Evolutionary conservation across 2,329 filamentous ascomycete species (phyloP), one percentile per base, ranked within the genome.

Genomic region (Beauveria varroae): DNA sequence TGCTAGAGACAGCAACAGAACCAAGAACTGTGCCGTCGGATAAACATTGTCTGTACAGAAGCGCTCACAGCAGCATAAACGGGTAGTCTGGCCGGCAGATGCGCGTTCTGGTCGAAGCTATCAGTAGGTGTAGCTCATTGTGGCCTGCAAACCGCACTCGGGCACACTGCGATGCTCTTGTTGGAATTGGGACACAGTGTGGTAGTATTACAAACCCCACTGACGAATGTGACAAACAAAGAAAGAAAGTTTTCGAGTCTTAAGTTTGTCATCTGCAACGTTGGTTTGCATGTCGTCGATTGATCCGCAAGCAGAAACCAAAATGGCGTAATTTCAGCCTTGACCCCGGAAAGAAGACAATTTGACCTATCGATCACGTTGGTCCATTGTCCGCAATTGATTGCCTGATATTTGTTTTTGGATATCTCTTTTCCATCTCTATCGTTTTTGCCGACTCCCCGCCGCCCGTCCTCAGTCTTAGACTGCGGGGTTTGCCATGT

Each of bases 401-500:
- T 34, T 34, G 30, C 12, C 12, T 5, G 5, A 34, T 34, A 34
- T 34, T 34, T 34, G 30, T 5, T 34, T 34, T 34, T 34, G 30
- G 10, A 14, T 5, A 34, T 14, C 2, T 34, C 12, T 34, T 14
- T 34, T 34, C 12, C n/a, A 6, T 24, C 20, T 34, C 44, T 26
- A 1, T 24, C 20, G 3, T 41, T 44, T 34, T 14, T 34, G 30
- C 12, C 30, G 12, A 34, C 5, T 34, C 30, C 30, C 10, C 30
- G 4, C 53, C 44, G 14, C 8, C 43, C n/a, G 28, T 2, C 28
- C 18, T 56, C 20, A 3, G 5, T 22, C 16, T 54, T 52, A 60
- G 28, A 30, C 59, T 43, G 59, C 46, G 43, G 49, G 61, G 57
- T 56, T 65, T 5, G 46, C 53, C 63, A 67, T 67, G 34, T 75